Evolutionary conservation across 352 stramenopile species (phyloP), one percentile per base, ranked within the genome.

Genomic region (Phytophthora ramorum): DNA sequence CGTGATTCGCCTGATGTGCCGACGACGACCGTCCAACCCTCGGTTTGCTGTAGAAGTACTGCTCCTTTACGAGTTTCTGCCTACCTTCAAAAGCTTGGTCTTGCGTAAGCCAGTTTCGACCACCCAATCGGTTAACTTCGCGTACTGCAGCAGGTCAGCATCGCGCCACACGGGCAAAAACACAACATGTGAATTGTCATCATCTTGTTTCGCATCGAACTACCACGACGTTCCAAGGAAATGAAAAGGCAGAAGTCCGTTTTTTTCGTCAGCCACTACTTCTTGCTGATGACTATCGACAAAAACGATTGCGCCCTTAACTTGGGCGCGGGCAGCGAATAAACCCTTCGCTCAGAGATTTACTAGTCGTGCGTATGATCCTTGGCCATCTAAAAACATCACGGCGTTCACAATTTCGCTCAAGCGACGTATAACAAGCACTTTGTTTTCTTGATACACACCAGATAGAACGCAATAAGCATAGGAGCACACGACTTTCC

Each of bases 401-500:
- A 59, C 58, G 3, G 56, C 47, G 30, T 71, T 71, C 12, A 0
- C 7, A 4, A 8, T 0, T 1, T 52, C 22, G 57, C 62, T 71
- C 63, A 71, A 45, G 38, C 49, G 35, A 40, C 56, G 63, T 66
- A 71, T 61, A 56, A 71, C 32, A 35, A 71, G 56, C 32, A 71
- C 63, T 19, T 62, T 54, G 28, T 26, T 34, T 62, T 66, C 49
- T 58, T 17, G 10, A 66, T 44, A 17, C 48, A 66, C 17, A 56
- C 55, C 56, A 71, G 19, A 4, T 66, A 66, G 10, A 66, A 66
- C 3, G 20, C 63, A 43, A 58, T 17, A 16, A 71, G 56, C 56
- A 71, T 71, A 16, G 62, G 63, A 62, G 66, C 66, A 34, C 56
- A 71, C 13, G 56, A 66, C 34, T 71, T 66, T 26, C 63, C 63